Evolutionary conservation across 176 grass and related monocot species (phyloP), one percentile per base, ranked within the genome.

Genomic region (Zoysia pacifica): DNA sequence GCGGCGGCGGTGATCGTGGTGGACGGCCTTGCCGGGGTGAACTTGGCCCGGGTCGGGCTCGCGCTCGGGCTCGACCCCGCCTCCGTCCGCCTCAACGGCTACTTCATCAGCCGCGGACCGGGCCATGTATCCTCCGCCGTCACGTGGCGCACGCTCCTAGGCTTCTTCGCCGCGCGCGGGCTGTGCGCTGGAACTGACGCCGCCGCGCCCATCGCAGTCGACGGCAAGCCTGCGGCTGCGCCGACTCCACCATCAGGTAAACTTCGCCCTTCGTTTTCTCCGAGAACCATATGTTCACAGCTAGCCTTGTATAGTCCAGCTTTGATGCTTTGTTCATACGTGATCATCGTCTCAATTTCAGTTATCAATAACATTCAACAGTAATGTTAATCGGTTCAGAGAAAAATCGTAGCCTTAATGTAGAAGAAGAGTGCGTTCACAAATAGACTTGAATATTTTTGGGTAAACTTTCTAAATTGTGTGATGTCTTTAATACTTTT

Each of bases 61-160:
- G 75, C 91, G 52, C 52, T 93, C 79, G 75, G 91, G 49, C 76
- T 93, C 53, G 88, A 88, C 41, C 85, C 91, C 0, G 79, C 79
- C 50, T 69, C 88, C 70, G 85, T 93, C 51, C 88, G 79, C 70
- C 88, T 87, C 66, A 93, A 93, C 79, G 75, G 85, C 75, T 79
- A 88, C 85, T 90, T 93, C 85, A 65, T 93, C 74, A 90, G 91
- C 88, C 82, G 85, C 67, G 75, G 88, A 1, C 41, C 61, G 0
- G 79, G 42, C 20, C 71, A 85, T 62, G 75, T 80, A 47, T 90
- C 85, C 60, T 69, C 86, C 16, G 81, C 76, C 75, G 70, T 93
- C 60, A 88, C 88, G n/a, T 94, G 91, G 88, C 79, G 61, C 48
- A 46, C 83, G 42, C 86, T 91, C 53, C 79, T 90, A 65, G 48